Conservation (phyloP, 1,139 yeast genomes). For the Eremothecium cymbalariae region DNA sequence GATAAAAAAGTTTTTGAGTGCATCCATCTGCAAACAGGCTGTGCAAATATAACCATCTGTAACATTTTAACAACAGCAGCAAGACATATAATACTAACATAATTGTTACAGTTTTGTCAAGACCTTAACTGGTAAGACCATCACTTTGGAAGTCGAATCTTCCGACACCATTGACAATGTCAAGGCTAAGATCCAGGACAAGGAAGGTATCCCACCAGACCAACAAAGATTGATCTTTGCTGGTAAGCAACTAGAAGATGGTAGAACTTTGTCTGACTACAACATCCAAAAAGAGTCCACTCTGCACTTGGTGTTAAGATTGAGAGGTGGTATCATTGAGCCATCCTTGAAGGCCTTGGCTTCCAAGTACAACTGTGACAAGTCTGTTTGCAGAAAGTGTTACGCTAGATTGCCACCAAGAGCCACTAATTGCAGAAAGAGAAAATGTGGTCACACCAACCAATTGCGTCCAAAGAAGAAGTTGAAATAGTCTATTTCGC, state of each 20-base stretch:
- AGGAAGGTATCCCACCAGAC: slow-evolving; percentile 93
- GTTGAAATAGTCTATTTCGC: slow-evolving; percentile 69
- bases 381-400: slow-evolving; percentile 98
- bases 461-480: slow-evolving; percentile 99
- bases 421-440: slow-evolving; percentile 99
- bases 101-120: slow-evolving; percentile 64
- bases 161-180: slow-evolving; percentile 92
- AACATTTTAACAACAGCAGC: too few relatives aligned
- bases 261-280: slow-evolving; percentile 88
- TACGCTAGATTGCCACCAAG: slow-evolving; percentile 99
- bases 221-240: slow-evolving; percentile 91
- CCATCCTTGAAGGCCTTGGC: slow-evolving; percentile 99
- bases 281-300: slow-evolving; percentile 94
- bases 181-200: slow-evolving; percentile 89
- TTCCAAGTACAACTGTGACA: slow-evolving; percentile 99
- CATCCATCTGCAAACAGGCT: too few relatives aligned
- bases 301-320: slow-evolving; percentile 77
- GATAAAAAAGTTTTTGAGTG: too few relatives aligned
- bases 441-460: slow-evolving; percentile 99
- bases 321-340: slow-evolving; percentile 97
- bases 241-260: slow-evolving; percentile 91
- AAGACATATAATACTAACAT: too few relatives aligned
- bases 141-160: slow-evolving; percentile 90
- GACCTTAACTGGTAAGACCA: slow-evolving; percentile 83
- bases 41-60: too few relatives aligned